phyloP scores from a whole-genome alignment of 73 alveolate species.

The Blepharisma stoltei region DNA sequence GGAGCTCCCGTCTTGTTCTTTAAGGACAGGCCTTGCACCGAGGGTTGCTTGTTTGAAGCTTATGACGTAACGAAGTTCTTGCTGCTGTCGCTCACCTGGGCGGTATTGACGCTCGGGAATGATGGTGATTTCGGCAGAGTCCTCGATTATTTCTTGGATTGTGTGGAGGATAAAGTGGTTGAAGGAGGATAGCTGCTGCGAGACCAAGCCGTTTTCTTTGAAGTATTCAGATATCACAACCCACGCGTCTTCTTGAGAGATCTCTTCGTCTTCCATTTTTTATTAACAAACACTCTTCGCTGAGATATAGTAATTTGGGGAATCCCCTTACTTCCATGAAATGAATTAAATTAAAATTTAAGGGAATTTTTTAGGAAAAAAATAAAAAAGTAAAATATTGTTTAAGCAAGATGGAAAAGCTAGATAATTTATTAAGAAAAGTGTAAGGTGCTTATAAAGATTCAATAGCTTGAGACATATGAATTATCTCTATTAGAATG shows the following conservation, averaged over 20 bases:
- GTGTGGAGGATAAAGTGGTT: conserved; percentile 75
- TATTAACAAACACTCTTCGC: no score
- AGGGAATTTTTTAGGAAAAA: no score
- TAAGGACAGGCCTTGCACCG: conserved; percentile 60
- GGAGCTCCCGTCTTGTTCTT: conserved; percentile 47
- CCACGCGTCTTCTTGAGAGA: conserved; percentile 90
- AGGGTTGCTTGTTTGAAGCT: conserved; percentile 71
- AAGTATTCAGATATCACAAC: conserved; percentile 79
- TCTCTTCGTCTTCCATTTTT: conserved; percentile 57
- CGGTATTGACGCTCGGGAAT: conserved; percentile 71
- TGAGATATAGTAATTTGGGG: no score
- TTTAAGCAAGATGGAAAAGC: no score
- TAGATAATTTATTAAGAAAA: no score
- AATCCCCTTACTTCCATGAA: no score
- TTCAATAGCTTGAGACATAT: no score
- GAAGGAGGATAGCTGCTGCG: conserved; percentile 88
- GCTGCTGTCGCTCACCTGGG: conserved; percentile 52
- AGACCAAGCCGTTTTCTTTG: conserved; percentile 83
- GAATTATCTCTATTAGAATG: no score
- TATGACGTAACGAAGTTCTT: conserved; percentile 65
- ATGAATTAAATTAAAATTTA: no score
- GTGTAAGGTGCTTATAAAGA: no score
- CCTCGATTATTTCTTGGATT: conserved; percentile 81
- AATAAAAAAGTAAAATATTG: no score
- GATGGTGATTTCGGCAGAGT: conserved; percentile 61